A percentile compares a stretch with the other conserved stretches of the same genome.
phyloP scores from a whole-genome alignment of 225 moss, liverwort and hornwort genomes.

The Physcomitrium patens region DNA sequence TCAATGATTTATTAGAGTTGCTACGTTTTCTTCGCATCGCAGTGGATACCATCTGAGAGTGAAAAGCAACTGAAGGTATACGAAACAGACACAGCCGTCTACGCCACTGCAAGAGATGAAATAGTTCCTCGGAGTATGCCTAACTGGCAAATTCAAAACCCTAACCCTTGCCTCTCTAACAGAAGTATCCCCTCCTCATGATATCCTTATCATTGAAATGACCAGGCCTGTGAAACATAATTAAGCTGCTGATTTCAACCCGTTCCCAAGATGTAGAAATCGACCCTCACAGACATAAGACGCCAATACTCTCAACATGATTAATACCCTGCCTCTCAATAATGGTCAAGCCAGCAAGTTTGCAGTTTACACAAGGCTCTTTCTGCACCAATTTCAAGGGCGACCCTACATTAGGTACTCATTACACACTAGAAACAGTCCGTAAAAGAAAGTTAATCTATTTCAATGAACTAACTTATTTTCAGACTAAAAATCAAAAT shows the following conservation, averaged over 20 bases:
- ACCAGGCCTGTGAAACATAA: neutral
- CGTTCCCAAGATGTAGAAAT: too few relatives aligned
- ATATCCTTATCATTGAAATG: neutral
- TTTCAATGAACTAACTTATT: too few relatives aligned
- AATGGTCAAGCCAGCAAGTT: too few relatives aligned
- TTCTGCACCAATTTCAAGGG: too few relatives aligned
- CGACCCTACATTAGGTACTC: too few relatives aligned
- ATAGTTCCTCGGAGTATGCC: neutral
- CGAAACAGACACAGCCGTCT: neutral
- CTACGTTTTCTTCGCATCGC: neutral
- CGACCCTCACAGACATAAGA: too few relatives aligned
- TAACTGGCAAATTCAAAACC: slow-evolving; percentile 25
- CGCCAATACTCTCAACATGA: too few relatives aligned
- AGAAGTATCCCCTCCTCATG: neutral
- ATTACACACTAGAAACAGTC: too few relatives aligned
- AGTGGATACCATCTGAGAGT: neutral
- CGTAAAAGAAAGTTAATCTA: too few relatives aligned
- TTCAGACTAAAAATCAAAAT: too few relatives aligned
- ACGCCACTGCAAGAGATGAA: neutral
- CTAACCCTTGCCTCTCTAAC: slow-evolving; percentile 13
- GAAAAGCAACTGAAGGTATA: neutral
- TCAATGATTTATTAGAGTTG: neutral
- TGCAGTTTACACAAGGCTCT: too few relatives aligned
- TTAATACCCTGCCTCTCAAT: too few relatives aligned
- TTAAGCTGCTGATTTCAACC: neutral